Percentiles rank a stretch among this genome's conserved stretches.
phyloP scores from a whole-genome alignment of 176 grass and related monocot genomes.

The Oryza coarctata region DNA sequence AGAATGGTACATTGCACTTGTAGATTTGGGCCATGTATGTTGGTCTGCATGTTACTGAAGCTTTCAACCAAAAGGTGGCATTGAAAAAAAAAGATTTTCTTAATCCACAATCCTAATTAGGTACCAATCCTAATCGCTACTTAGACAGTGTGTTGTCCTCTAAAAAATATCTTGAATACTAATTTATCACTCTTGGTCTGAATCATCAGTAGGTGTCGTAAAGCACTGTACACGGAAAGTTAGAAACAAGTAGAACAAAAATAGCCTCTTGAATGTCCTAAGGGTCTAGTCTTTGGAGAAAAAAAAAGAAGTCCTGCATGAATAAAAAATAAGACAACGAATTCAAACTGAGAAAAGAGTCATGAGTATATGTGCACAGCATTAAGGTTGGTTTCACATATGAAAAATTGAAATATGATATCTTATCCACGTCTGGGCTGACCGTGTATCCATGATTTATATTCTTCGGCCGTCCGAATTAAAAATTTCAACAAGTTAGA shows the following conservation, averaged over 20 bases:
- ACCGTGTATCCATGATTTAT: slow-evolving; percentile 23
- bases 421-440: slow-evolving; percentile 22
- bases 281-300: background rate
- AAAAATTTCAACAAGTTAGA: slow-evolving; percentile 9
- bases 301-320: background rate
- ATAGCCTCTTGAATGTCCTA: background rate
- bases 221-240: background rate
- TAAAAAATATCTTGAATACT: background rate
- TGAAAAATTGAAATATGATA: slow-evolving; percentile 1
- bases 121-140: background rate
- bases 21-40: background rate
- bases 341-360: slow-evolving; percentile 24
- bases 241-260: slow-evolving; percentile 13
- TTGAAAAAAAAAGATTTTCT: background rate
- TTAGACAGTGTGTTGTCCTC: background rate
- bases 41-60: slow-evolving; percentile 35
- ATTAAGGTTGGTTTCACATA: slow-evolving; percentile 35
- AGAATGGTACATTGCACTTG: background rate
- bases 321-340: background rate
- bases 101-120: slow-evolving; percentile 19
- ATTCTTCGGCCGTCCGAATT: slow-evolving; percentile 20
- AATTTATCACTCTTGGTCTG: background rate
- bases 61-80: slow-evolving; percentile 33
- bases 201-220: background rate
- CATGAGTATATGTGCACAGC: slow-evolving; percentile 33